A percentile compares a stretch with the other conserved stretches of the same genome.
phyloP scores from a whole-genome alignment of 768 basidiomycete genomes.

The Asterophora lycoperdoides region DNA sequence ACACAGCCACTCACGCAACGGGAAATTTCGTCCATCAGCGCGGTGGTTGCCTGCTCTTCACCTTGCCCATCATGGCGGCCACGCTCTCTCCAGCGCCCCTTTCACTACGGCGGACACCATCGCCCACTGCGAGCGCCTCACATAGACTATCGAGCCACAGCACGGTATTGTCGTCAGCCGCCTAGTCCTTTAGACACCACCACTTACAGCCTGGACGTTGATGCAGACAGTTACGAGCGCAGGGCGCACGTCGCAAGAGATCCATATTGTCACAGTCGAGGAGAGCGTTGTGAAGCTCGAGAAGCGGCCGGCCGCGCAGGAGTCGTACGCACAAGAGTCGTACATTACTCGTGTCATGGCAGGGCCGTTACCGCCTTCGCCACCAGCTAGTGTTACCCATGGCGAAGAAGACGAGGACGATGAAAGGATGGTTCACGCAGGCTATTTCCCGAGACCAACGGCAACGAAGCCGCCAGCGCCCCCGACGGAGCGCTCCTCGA shows the following conservation, averaged over 20 bases:
- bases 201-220: slow-evolving; percentile 19
- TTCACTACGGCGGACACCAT: slow-evolving; percentile 22
- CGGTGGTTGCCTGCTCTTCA: not conserved
- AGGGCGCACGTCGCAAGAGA: slow-evolving; percentile 34
- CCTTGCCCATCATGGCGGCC: slow-evolving; percentile 7
- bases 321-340: slow-evolving; percentile 6
- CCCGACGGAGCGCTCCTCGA: too few species aligned
- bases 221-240: slow-evolving; percentile 12
- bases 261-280: slow-evolving; percentile 51
- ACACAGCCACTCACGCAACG: too few species aligned
- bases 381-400: slow-evolving; percentile 31
- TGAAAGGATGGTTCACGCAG: slow-evolving; percentile 6
- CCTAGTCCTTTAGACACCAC: slow-evolving; percentile 35
- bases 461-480: too few species aligned
- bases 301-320: slow-evolving; percentile 4
- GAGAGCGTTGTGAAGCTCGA: slow-evolving; percentile 41
- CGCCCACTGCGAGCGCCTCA: slow-evolving; percentile 17
- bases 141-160: slow-evolving; percentile 20
- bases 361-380: slow-evolving; percentile 27
- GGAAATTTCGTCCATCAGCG: not conserved
- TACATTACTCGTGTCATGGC: slow-evolving; percentile 17
- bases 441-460: too few species aligned
- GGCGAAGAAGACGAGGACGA: slow-evolving; percentile 14
- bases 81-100: not conserved
- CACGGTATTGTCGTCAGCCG: slow-evolving; percentile 28